A percentile compares a stretch with the other conserved stretches of the same genome.
These are phyloP conservation scores for Paramecium bursaria DNA, from an alignment of 73 alveolate species.

Conservation along the genomic window DNA sequence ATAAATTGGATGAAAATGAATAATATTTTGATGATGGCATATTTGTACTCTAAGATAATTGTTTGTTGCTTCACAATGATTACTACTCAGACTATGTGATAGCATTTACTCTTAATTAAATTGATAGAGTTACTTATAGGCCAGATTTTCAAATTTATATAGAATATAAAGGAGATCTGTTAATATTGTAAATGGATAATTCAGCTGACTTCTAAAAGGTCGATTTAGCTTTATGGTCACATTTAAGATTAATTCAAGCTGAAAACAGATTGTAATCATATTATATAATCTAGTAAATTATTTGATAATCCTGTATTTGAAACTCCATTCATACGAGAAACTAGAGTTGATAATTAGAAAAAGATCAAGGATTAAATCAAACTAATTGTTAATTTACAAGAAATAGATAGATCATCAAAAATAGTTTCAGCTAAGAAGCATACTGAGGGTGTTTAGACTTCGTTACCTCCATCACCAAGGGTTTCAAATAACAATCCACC, in stretches of 20 bases:
- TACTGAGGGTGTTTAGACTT: no score
- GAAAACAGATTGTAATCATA: slow-evolving; percentile 5
- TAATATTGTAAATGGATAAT: slow-evolving; percentile 14
- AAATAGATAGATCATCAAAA: not conserved
- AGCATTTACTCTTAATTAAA: not conserved
- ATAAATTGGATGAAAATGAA: not conserved
- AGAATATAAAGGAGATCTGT: slow-evolving; percentile 1
- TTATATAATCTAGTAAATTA: no score
- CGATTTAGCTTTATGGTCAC: slow-evolving; percentile 43
- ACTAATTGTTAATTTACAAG: no score
- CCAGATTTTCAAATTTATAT: not conserved
- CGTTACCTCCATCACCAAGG: no score
- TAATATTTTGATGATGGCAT: slow-evolving; percentile 14
- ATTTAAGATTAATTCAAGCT: not conserved
- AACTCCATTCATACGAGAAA: slow-evolving; percentile 38
- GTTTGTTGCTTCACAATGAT: not conserved
- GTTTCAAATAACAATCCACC: no score
- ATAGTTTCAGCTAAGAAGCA: no score
- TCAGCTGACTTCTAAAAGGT: not conserved
- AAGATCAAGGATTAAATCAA: no score
- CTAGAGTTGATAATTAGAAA: slow-evolving; percentile 12
- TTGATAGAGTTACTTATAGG: not conserved
- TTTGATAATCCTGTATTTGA: slow-evolving; percentile 18
- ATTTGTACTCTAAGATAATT: slow-evolving; percentile 19
- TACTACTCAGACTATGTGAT: slow-evolving; percentile 15